These are phyloP conservation scores for Lachnellula subtilissima DNA, from an alignment of 2,329 filamentous ascomycete species.

Conservation along the genomic window DNA sequence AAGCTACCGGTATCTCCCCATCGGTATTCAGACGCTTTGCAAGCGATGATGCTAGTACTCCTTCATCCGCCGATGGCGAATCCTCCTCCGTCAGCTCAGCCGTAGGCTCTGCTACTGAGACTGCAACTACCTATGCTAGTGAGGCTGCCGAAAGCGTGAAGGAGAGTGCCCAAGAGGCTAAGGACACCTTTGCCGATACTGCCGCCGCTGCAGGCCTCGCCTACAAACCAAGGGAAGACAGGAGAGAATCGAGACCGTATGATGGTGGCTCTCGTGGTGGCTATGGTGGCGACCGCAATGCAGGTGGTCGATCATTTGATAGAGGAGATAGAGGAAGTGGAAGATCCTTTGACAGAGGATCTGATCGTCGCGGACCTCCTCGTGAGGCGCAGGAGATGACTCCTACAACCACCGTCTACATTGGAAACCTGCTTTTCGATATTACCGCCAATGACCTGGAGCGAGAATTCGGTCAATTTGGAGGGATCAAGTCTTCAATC, in stretches of 20 bases:
- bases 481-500: slow-evolving; percentile 46
- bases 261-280: neutral
- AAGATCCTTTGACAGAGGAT: neutral
- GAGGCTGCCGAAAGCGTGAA: slow-evolving; percentile 12
- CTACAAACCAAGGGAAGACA: slow-evolving; percentile 1
- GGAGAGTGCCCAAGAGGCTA: slow-evolving; percentile 5
- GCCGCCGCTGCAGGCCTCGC: slow-evolving; percentile 8
- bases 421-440: slow-evolving; percentile 69
- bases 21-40: slow-evolving; percentile 43
- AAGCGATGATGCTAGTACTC: slow-evolving; percentile 37
- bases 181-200: neutral
- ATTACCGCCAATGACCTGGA: slow-evolving; percentile 55
- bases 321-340: neutral
- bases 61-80: slow-evolving; percentile 21
- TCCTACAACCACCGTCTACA: slow-evolving; percentile 43
- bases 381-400: neutral
- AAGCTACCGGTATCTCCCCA: slow-evolving; percentile 25
- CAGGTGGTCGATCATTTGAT: neutral
- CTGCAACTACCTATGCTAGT: slow-evolving; percentile 8
- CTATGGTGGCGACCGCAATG: neutral
- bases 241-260: neutral
- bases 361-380: neutral
- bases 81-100: slow-evolving; percentile 19
- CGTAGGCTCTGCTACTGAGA: slow-evolving; percentile 19
- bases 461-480: slow-evolving; percentile 53